These are phyloP conservation scores for Talaromyces nanjingensis DNA, from an alignment of 495 filamentous ascomycete species.

Conservation along the genomic window DNA sequence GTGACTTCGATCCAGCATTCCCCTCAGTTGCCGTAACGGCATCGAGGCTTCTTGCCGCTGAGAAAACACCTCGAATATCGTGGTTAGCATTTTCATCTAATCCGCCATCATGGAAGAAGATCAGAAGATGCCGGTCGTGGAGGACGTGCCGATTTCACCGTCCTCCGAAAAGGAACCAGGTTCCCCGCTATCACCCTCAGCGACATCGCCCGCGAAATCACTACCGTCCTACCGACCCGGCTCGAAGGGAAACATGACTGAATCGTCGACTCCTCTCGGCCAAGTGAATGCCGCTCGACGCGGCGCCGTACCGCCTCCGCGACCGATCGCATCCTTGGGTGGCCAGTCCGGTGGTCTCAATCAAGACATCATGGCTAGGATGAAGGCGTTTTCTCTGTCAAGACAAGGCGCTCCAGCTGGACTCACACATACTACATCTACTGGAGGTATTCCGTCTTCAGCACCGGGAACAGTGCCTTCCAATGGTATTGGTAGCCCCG, in stretches of 20 bases:
- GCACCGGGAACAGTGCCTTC: conserved; percentile 12
- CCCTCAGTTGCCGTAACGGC: background rate
- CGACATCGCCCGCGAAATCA: conserved; percentile 29
- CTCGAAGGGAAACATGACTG: conserved; percentile 41
- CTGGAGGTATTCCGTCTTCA: conserved; percentile 26
- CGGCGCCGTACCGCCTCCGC: conserved; percentile 33
- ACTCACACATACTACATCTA: conserved; percentile 27
- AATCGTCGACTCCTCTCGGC: conserved; percentile 76
- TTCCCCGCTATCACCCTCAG: conserved; percentile 25
- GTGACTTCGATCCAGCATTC: background rate
- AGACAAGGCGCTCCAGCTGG: conserved; percentile 47
- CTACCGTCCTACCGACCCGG: conserved; percentile 15
- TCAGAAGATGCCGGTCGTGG: conserved; percentile 5
- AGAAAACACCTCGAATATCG: background rate
- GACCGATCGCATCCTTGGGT: conserved; percentile 47
- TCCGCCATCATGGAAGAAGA: background rate
- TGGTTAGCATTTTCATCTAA: background rate
- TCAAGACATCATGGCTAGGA: conserved; percentile 74
- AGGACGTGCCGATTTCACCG: conserved; percentile 8
- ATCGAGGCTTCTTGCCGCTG: background rate
- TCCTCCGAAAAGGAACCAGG: conserved; percentile 6
- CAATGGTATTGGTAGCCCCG: conserved; percentile 9
- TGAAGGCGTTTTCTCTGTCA: conserved; percentile 68
- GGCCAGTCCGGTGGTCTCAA: conserved; percentile 52
- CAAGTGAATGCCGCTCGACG: conserved; percentile 72